Evolutionary conservation across 2,329 filamentous ascomycete species (phyloP).

Genomic region (Metarhizium humberi): DNA sequence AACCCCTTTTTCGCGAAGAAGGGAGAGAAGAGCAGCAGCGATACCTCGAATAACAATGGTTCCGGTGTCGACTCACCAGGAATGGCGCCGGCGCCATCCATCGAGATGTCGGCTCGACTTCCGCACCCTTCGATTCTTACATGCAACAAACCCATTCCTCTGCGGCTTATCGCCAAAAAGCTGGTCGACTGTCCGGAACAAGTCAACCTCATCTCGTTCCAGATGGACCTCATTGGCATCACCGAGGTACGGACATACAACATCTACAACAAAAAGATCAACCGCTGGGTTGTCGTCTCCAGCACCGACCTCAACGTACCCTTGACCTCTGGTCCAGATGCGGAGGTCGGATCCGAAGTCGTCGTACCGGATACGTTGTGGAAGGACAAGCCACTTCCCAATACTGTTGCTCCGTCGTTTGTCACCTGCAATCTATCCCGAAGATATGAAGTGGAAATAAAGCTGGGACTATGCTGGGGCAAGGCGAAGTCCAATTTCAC

Average conservation of each 20-base stretch:
- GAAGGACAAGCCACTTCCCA: slow-evolving; percentile 64
- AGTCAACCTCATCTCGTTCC: slow-evolving; percentile 67
- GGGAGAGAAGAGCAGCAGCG: slow-evolving; percentile 16
- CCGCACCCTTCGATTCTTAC: slow-evolving; percentile 84
- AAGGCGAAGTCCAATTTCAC: slow-evolving; percentile 31
- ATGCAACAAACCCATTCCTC: slow-evolving; percentile 75
- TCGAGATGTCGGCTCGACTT: slow-evolving; percentile 70
- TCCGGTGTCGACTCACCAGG: slow-evolving; percentile 17
- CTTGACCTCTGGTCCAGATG: slow-evolving; percentile 47
- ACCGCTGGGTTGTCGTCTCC: slow-evolving; percentile 67
- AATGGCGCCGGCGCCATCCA: slow-evolving; percentile 42
- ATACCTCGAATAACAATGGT: slow-evolving; percentile 9
- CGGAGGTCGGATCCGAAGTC: slow-evolving; percentile 55
- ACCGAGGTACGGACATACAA: slow-evolving; percentile 75
- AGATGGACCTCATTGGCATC: slow-evolving; percentile 72
- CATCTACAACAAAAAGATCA: slow-evolving; percentile 58
- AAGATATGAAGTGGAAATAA: slow-evolving; percentile 74
- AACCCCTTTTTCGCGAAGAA: slow-evolving; percentile 49
- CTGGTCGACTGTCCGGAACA: slow-evolving; percentile 58
- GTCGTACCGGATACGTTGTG: slow-evolving; percentile 64
- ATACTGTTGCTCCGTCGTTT: slow-evolving; percentile 80
- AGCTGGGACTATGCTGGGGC: slow-evolving; percentile 69
- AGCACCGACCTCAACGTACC: slow-evolving; percentile 63
- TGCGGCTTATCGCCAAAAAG: slow-evolving; percentile 73
- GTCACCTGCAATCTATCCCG: slow-evolving; percentile 79